Evolutionary conservation across 169 alveolate species (phyloP).

Genomic region (Plasmodium malariae): DNA sequence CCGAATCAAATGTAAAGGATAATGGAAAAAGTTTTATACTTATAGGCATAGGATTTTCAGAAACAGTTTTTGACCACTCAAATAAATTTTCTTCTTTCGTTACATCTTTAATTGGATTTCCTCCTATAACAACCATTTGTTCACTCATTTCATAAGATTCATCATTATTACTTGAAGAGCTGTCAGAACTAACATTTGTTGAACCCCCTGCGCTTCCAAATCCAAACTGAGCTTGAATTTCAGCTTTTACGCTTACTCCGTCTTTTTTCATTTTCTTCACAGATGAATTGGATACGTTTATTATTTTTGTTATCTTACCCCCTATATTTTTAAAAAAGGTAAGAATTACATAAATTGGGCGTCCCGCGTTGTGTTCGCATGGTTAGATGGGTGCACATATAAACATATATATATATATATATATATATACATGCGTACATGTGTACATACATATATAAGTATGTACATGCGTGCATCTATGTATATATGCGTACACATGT

Average conservation of each 20-base stretch:
- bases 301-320: slow-evolving; percentile 88
- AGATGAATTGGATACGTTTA: slow-evolving; percentile 81
- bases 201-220: slow-evolving; percentile 70
- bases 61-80: slow-evolving; percentile 83
- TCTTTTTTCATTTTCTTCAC: slow-evolving; percentile 78
- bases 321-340: slow-evolving; percentile 51
- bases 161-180: slow-evolving; percentile 25
- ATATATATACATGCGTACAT: too few species aligned
- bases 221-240: slow-evolving; percentile 79
- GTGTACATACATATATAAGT: too few species aligned
- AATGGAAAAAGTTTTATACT: slow-evolving; percentile 79
- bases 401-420: too few species aligned
- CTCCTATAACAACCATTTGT: slow-evolving; percentile 85
- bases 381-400: not conserved
- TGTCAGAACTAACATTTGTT: slow-evolving; percentile 11
- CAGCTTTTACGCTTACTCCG: slow-evolving; percentile 83
- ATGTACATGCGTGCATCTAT: too few species aligned
- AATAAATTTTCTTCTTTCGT: slow-evolving; percentile 80
- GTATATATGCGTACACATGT: too few species aligned
- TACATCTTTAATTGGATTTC: slow-evolving; percentile 84
- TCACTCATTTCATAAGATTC: slow-evolving; percentile 75
- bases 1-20: slow-evolving; percentile 42
- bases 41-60: slow-evolving; percentile 86
- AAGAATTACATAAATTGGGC: not conserved
- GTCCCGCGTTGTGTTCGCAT: not conserved